Base-by-base conservation (phyloP, 345 rosid genomes). In the Citrus trifoliata region DNA sequence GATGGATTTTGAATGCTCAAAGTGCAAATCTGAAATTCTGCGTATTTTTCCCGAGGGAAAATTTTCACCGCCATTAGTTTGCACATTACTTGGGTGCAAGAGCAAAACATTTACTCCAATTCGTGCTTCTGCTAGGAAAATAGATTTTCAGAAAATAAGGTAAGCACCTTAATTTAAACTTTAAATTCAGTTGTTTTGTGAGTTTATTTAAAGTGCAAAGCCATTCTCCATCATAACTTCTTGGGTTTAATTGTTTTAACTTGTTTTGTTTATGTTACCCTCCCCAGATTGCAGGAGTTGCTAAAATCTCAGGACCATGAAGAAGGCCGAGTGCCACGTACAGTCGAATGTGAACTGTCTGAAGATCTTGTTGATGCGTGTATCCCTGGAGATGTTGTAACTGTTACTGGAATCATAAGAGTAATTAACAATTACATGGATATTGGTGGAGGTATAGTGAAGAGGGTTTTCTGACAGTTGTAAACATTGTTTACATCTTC, bases 321-420 rank as follows among this genome's bases (percentile, higher is more conserved):
- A 89, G 98, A 96, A 84, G 99, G 99, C 38, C 88, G 99, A 74
- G 95, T 96, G 75, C 99, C 99, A 79, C 92, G 99, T 80, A 93
- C 97, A 37, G 99, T 93, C 33, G 99, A 96, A 78, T 96, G 99
- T 80, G 99, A 96, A 80, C 86, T 96, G 81, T 90, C 86, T 62
- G 97, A 92, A 86, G 98, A 96, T 86, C 95, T 94, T 75, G 97
- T 92, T 78, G 97, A 90, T 81, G 80, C 85, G 3, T 96, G 98
- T 83, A 94, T 93, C 81, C 99, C 99, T 79, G 99, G 99, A 77
- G 99, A 95, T 86, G 99, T 95, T 76, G 97, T 94, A 79, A 96
- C 97, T 71, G 97, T 96, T 78, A 90, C 94, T 82, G 99, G 98
- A 78, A 91, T 94, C 82, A 89, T 96, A 82, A 91, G 89, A 84